Evolutionary conservation across 345 rosid species (phyloP).

Genomic region (Populus davidiana): DNA sequence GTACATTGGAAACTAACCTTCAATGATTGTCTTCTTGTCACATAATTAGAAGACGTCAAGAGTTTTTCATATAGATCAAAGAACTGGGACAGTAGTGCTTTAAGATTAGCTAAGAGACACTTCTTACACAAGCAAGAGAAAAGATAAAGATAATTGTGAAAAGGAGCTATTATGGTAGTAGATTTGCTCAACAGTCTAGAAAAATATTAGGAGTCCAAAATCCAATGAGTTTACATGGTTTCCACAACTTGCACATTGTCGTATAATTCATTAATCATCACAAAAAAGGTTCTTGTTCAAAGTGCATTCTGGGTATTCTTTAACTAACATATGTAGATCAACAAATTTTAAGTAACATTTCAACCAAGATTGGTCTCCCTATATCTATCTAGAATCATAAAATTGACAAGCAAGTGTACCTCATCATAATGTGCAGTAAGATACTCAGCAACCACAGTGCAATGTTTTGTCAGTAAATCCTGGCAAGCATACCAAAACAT

Average conservation of each 20-base stretch:
- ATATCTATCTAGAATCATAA: neutral
- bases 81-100: constrained; percentile 60
- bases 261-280: neutral
- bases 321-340: neutral
- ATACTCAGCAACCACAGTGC: constrained; percentile 63
- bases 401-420: constrained; percentile 43
- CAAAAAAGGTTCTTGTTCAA: neutral
- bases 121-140: neutral
- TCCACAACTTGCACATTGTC: neutral
- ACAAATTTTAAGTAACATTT: constrained; percentile 8
- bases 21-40: constrained; percentile 93
- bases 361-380: neutral
- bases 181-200: neutral
- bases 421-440: constrained; percentile 77
- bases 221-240: neutral
- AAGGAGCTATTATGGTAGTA: neutral
- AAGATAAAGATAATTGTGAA: neutral
- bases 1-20: constrained; percentile 54
- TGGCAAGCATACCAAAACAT: constrained; percentile 29
- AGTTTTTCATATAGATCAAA: constrained; percentile 80
- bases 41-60: constrained; percentile 82
- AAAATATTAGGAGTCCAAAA: constrained; percentile 3
- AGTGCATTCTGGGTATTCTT: constrained; percentile 3
- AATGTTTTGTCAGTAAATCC: constrained; percentile 94
- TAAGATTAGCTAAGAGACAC: constrained; percentile 22